Percentiles rank a stretch among this genome's conserved stretches.
Evolutionary conservation across 2,329 filamentous ascomycete genomes (phyloP).

Genomic region (Botrytis tulipae): DNA sequence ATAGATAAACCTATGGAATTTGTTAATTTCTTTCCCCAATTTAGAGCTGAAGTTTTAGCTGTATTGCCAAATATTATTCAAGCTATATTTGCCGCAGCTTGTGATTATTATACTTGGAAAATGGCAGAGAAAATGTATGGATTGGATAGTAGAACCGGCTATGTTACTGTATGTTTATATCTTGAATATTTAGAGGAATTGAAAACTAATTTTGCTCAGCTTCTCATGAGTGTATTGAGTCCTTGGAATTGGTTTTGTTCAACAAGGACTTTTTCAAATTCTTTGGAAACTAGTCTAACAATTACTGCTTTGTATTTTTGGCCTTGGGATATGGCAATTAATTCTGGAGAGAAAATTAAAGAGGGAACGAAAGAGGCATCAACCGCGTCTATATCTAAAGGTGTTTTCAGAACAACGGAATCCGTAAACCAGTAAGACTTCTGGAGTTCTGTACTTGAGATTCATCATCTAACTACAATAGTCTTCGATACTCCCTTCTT

Average conservation of each 20-base stretch:
- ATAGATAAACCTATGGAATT: slow-evolving; percentile 56
- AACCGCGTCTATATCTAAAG: not conserved
- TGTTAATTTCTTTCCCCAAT: slow-evolving; percentile 52
- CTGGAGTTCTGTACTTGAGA: not conserved
- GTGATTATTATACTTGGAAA: slow-evolving; percentile 87
- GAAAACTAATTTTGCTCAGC: slow-evolving; percentile 44
- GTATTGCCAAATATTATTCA: slow-evolving; percentile 74
- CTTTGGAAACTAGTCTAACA: slow-evolving; percentile 85
- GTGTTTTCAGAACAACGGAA: slow-evolving; percentile 31
- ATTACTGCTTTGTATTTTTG: slow-evolving; percentile 75
- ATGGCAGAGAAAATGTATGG: slow-evolving; percentile 75
- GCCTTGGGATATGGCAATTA: slow-evolving; percentile 73
- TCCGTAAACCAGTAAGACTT: slow-evolving; percentile 39
- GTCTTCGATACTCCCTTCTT: slow-evolving; percentile 62
- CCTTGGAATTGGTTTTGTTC: slow-evolving; percentile 98
- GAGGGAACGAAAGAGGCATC: not conserved
- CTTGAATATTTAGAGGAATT: not conserved
- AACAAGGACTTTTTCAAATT: slow-evolving; percentile 91
- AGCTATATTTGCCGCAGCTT: slow-evolving; percentile 70
- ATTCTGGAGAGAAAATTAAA: not conserved
- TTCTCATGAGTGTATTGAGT: slow-evolving; percentile 69
- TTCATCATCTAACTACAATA: slow-evolving; percentile 33
- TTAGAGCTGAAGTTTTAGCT: slow-evolving; percentile 66
- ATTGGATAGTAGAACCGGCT: slow-evolving; percentile 58
- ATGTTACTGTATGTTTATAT: slow-evolving; percentile 59